Conservation (phyloP, 1,284 basidiomycete species). For the Ustilago vetiveriae region DNA sequence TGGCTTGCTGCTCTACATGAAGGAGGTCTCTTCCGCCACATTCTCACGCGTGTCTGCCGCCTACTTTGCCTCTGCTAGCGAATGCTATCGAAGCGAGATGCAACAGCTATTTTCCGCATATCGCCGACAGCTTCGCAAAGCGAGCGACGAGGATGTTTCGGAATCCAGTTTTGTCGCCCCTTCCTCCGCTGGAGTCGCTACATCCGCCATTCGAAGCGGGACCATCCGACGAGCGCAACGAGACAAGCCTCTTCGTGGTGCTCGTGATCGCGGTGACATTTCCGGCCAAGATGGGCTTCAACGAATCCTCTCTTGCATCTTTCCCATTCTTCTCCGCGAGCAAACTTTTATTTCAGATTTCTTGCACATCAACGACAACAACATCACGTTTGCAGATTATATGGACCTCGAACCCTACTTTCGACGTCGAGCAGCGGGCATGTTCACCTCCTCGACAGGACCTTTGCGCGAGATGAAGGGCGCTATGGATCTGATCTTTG, state of each 20-base stretch:
- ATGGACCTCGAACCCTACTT: constrained; percentile 95
- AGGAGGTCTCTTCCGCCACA: constrained; percentile 76
- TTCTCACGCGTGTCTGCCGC: constrained; percentile 57
- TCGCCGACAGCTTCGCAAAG: constrained; percentile 38
- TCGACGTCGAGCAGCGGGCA: constrained; percentile 79
- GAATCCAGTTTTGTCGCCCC: constrained; percentile 41
- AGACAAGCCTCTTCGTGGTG: constrained; percentile 26
- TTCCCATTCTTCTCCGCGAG: constrained; percentile 81
- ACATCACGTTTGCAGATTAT: constrained; percentile 90
- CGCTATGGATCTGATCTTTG: constrained; percentile 94
- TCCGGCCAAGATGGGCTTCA: constrained; percentile 74
- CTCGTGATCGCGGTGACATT: constrained; percentile 21
- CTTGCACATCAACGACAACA: constrained; percentile 83
- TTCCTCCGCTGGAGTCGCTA: constrained; percentile 8
- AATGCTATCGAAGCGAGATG: constrained; percentile 59
- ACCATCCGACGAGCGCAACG: constrained; percentile 43
- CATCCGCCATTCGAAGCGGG: constrained; percentile 41
- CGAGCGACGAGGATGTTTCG: constrained; percentile 51
- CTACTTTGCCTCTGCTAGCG: constrained; percentile 56
- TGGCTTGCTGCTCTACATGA: constrained; percentile 89
- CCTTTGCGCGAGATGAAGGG: constrained; percentile 59
- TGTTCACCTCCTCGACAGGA: constrained; percentile 40
- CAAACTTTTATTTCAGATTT: constrained; percentile 90
- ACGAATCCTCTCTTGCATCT: constrained; percentile 79
- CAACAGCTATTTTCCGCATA: constrained; percentile 49